Percentiles rank a stretch among this genome's conserved stretches.
Evolutionary conservation across 352 stramenopile species (phyloP).

Genomic region (Pythium rhizo-oryzae): DNA sequence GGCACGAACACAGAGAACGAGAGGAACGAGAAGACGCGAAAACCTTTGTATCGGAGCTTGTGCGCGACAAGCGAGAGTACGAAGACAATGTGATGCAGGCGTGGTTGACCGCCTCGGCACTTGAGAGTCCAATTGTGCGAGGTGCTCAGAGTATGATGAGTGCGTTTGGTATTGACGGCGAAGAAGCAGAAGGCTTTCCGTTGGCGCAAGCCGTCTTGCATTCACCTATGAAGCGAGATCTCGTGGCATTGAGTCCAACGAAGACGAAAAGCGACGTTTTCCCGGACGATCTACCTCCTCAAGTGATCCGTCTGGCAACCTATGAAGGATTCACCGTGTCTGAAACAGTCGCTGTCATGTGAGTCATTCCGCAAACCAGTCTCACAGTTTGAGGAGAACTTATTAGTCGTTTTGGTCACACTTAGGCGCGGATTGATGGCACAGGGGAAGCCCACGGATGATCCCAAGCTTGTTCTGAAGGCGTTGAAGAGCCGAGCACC

Average conservation of each 20-base stretch:
- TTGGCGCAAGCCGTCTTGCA: conserved; percentile 25
- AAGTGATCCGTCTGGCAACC: conserved; percentile 53
- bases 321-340: conserved; percentile 52
- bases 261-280: conserved; percentile 51
- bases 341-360: conserved; percentile 65
- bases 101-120: conserved; percentile 56
- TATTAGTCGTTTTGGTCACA: not conserved
- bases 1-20: conserved; percentile 44
- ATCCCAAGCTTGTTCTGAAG: conserved; percentile 43
- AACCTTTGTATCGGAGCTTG: conserved; percentile 57
- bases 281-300: conserved; percentile 47
- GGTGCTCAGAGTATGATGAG: conserved; percentile 35
- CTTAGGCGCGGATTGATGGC: conserved; percentile 54
- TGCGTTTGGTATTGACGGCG: conserved; percentile 11
- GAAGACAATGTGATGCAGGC: conserved; percentile 68
- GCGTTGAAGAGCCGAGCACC: conserved; percentile 46
- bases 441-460: conserved; percentile 43
- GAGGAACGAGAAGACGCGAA: conserved; percentile 47
- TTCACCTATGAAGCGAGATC: conserved; percentile 45
- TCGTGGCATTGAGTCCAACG: conserved; percentile 50
- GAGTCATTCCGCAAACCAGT: conserved; percentile 4
- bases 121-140: conserved; percentile 52
- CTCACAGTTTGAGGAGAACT: too few species aligned
- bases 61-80: conserved; percentile 47
- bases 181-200: conserved; percentile 12